Evolutionary conservation across 78 protist species (phyloP), one percentile per base, ranked within the genome.

Genomic region (Dictyostelium firmibasis): DNA sequence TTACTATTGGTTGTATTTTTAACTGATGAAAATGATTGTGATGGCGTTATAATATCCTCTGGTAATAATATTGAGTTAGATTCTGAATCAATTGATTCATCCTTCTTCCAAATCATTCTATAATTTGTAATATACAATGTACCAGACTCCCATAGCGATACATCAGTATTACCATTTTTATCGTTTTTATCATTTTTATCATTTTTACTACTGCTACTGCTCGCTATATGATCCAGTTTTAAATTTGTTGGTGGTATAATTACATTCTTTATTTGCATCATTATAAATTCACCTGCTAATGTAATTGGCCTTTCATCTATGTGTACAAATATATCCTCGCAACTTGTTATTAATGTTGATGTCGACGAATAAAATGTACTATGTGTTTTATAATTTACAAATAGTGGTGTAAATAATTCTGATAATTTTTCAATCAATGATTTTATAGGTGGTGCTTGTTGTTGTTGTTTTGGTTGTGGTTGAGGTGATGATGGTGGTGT

Each of bases 221-320:
- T 57, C 0, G 7, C 20, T 29, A 9, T 75, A 75, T 36, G 31
- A 1, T 36, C 36, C n/a, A 77, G 67, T 33, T 47, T 78, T 23
- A 69, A 50, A 33, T 81, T 81, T 29, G 31, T 78, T 43, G 87
- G 50, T 11, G 94, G 94, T 31, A 89, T 89, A 20, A 81, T 25
- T 0, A 89, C 87, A 50, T 50, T 41, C 35, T 89, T 62, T 1
- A 89, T 69, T 33, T 81, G 86, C 64, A 89, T 41, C 75, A 81
- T 70, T 13, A 70, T 81, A 27, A 47, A 89, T 47, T 89, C 94
- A 50, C 94, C 79, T 50, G 94, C 69, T 41, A 89, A 69, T 78
- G 94, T 89, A 1, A 16, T 20, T 23, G 87, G 94, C 50, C 72
- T 41, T 14, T 89, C 60, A 9, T 78, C 94, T 29, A 78, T 84